Percentiles rank a stretch among this genome's conserved stretches.
These are phyloP conservation scores for Cystobasidium pallidum DNA, from an alignment of 1,284 basidiomycete genomes.

Conservation along the genomic window DNA sequence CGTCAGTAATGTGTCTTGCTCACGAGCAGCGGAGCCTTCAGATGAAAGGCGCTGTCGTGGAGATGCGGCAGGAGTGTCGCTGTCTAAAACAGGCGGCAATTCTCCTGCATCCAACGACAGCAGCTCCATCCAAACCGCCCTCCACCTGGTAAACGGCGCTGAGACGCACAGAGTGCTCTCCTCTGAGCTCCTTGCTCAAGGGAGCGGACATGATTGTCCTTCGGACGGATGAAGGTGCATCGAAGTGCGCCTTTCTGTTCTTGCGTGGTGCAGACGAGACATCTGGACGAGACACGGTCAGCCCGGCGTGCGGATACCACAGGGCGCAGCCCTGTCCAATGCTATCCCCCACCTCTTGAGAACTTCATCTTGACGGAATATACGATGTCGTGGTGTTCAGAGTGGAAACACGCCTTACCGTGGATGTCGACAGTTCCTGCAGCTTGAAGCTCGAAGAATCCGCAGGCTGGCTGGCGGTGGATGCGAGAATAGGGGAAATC, in stretches of 20 bases:
- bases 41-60: not conserved
- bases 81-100: too few relatives aligned
- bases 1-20: not conserved
- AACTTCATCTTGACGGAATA: conserved; percentile 33
- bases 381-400: conserved; percentile 8
- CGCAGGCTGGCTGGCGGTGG: not conserved
- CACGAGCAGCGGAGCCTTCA: not conserved
- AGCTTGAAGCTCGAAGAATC: not conserved
- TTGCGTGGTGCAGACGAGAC: conserved; percentile 89
- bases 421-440: not conserved
- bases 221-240: conserved; percentile 86
- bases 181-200: conserved; percentile 91
- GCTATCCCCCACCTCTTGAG: conserved; percentile 33
- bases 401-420: not conserved
- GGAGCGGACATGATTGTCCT: conserved; percentile 98
- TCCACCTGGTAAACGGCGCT: conserved; percentile 29
- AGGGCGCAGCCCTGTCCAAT: not conserved
- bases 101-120: conserved; percentile 12
- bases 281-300: conserved; percentile 60
- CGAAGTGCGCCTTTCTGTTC: conserved; percentile 95
- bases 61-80: too few relatives aligned
- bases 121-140: not conserved
- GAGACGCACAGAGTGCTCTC: conserved; percentile 81
- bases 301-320: not conserved
- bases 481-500: not conserved